Conservation (phyloP, 805 yeast genomes). For the Metschnikowia amazonensis region DNA sequence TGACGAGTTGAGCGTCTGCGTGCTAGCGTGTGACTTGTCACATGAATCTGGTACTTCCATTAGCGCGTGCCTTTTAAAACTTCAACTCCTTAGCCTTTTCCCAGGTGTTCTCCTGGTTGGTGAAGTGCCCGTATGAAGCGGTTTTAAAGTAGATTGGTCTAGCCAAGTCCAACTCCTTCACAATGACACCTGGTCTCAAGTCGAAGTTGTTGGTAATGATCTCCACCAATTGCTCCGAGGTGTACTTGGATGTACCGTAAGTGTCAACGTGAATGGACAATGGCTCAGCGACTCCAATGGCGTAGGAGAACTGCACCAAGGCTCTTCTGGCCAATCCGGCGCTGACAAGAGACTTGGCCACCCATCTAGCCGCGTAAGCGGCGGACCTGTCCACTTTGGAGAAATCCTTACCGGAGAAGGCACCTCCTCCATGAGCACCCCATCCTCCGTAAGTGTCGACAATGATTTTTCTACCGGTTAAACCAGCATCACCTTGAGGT, state of each 20-base stretch:
- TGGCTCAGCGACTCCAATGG: constrained; percentile 99
- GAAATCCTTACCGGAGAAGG: constrained; percentile 99
- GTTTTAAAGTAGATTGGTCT: constrained; percentile 99
- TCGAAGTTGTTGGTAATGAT: constrained; percentile 94
- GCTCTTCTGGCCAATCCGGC: constrained; percentile 97
- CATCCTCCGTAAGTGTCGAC: constrained; percentile 99
- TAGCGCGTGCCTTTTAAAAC: constrained; percentile 36
- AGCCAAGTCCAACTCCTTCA: constrained; percentile 92
- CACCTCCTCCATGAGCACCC: constrained; percentile 99
- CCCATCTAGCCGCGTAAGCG: constrained; percentile 99
- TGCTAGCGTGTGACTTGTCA: constrained; percentile 34
- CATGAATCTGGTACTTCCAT: constrained; percentile 28
- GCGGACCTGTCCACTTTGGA: constrained; percentile 99
- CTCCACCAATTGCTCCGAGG: constrained; percentile 85
- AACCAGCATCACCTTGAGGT: constrained; percentile 99
- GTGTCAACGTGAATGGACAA: constrained; percentile 96
- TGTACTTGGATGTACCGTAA: constrained; percentile 92
- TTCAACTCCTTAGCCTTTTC: constrained; percentile 87
- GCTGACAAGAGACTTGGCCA: constrained; percentile 93
- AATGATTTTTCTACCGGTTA: constrained; percentile 98
- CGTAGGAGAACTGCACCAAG: constrained; percentile 97
- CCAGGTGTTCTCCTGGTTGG: constrained; percentile 98
- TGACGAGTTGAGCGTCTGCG: constrained; percentile 48
- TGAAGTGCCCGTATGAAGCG: constrained; percentile 99
- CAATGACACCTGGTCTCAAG: constrained; percentile 99